phyloP scores from a whole-genome alignment of 106 monocot genomes.

The Iris macrosiphon region DNA sequence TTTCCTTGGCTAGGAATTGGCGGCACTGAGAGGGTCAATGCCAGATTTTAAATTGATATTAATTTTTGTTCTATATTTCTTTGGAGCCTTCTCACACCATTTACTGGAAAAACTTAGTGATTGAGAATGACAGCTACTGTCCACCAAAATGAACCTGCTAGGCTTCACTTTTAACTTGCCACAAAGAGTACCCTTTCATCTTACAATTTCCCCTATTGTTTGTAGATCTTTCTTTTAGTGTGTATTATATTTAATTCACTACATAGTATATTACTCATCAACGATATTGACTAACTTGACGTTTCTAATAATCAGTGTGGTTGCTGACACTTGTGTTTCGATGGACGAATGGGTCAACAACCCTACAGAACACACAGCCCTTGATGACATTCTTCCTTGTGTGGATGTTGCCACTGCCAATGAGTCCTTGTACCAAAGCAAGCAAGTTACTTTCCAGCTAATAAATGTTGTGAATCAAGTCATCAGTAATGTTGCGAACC shows the following conservation, averaged over 20 bases:
- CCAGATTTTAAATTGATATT: too few species aligned
- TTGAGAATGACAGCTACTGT: too few species aligned
- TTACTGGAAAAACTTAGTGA: too few species aligned
- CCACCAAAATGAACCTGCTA: too few species aligned
- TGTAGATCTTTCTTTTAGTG: not conserved
- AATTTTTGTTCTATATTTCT: too few species aligned
- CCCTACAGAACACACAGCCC: slow-evolving; percentile 54
- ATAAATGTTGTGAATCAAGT: slow-evolving; percentile 32
- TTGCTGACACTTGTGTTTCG: slow-evolving; percentile 53
- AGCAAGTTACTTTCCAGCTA: slow-evolving; percentile 40
- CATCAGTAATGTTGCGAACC: slow-evolving; percentile 41
- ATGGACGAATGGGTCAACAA: slow-evolving; percentile 74
- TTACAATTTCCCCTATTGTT: too few species aligned
- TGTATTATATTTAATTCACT: not conserved
- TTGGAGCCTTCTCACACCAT: too few species aligned
- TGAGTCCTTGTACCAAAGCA: slow-evolving; percentile 32
- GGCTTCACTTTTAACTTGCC: too few species aligned
- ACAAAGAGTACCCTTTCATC: too few species aligned
- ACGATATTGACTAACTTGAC: not conserved
- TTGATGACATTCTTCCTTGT: slow-evolving; percentile 70
- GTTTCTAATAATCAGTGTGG: slow-evolving; percentile 25
- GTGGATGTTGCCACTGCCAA: slow-evolving; percentile 41
- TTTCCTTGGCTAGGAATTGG: too few species aligned
- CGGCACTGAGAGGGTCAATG: too few species aligned
- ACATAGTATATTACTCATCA: not conserved